Percentiles rank a stretch among this genome's conserved stretches.
phyloP scores from a whole-genome alignment of 345 rosid genomes.

The Eucalyptus marginata region DNA sequence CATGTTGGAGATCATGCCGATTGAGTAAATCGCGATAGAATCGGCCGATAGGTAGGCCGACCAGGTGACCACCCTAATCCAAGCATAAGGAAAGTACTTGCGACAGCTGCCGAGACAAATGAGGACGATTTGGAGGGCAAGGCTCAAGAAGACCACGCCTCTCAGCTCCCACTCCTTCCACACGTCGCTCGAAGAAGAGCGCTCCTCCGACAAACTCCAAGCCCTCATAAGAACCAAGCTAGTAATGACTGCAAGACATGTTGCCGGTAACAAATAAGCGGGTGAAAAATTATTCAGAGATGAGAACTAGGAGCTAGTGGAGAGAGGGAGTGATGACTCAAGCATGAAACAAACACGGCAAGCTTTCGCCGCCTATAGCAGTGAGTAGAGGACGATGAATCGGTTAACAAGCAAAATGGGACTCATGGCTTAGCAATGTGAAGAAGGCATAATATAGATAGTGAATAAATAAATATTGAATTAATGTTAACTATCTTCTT shows the following conservation, averaged over 20 bases:
- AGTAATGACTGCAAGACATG: too few relatives aligned
- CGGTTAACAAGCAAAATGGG: too few relatives aligned
- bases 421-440: background rate
- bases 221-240: accelerated
- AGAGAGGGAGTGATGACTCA: background rate
- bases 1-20: background rate
- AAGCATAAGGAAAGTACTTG: too few relatives aligned
- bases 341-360: background rate
- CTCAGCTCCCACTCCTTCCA: too few relatives aligned
- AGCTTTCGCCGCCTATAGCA: background rate
- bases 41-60: too few relatives aligned
- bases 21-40: accelerated
- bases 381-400: background rate
- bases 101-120: accelerated
- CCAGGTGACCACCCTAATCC: too few relatives aligned
- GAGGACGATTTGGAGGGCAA: too few relatives aligned
- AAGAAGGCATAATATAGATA: too few relatives aligned
- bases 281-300: background rate
- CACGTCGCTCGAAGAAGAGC: too few relatives aligned
- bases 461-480: too few relatives aligned
- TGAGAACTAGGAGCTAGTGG: background rate
- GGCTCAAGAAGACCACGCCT: too few relatives aligned
- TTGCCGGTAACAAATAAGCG: accelerated
- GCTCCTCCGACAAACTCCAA: accelerated
- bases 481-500: too few relatives aligned